Conservation (phyloP, 805 yeast species). For the Saccharomyces jurei region DNA sequence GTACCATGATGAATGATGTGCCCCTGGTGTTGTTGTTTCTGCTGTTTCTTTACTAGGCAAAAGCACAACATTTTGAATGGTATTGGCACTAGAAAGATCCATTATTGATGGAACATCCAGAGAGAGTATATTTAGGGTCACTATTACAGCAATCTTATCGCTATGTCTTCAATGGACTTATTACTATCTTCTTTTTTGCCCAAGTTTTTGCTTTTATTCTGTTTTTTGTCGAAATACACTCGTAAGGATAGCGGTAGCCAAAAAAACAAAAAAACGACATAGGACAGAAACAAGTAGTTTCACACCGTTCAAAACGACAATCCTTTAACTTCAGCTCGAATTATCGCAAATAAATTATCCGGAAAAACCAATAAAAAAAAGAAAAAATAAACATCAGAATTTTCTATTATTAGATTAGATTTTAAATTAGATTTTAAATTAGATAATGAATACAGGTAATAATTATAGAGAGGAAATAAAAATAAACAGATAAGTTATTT, state of each 20-base stretch:
- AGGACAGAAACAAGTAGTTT: background rate
- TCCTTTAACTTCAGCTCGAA: background rate
- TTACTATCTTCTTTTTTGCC: background rate
- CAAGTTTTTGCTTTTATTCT: background rate
- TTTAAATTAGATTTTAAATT: background rate
- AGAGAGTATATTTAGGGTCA: background rate
- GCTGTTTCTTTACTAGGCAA: background rate
- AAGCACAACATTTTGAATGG: background rate
- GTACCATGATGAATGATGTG: background rate
- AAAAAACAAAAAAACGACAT: background rate
- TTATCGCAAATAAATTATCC: background rate
- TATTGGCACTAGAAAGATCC: background rate
- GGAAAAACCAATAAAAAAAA: background rate
- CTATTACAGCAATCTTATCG: background rate
- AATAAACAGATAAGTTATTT: background rate
- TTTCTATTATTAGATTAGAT: background rate
- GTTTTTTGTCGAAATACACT: background rate
- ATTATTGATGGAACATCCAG: background rate
- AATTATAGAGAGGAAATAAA: background rate
- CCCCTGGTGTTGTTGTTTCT: background rate
- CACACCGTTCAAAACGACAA: background rate
- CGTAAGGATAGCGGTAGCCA: background rate
- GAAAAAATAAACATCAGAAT: background rate
- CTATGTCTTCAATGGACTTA: background rate
- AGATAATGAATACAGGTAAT: background rate